Evolutionary conservation across 352 stramenopile genomes (phyloP).

Genomic region (Phytophthora fragariaefolia): DNA sequence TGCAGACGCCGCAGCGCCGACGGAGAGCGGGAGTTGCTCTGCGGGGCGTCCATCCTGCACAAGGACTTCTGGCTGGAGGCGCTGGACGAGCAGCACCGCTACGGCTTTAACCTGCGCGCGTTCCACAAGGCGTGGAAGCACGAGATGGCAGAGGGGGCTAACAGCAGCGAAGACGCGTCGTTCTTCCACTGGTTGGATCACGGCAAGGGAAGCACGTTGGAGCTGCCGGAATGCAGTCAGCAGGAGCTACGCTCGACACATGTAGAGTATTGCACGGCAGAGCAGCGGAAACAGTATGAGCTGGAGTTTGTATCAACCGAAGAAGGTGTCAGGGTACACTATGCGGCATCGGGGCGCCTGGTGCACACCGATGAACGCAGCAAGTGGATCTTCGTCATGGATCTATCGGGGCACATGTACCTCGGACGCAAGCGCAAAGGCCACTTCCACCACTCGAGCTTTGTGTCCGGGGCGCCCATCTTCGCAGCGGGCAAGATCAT

Average conservation of each 20-base stretch:
- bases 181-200: conserved; percentile 84
- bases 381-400: conserved; percentile 87
- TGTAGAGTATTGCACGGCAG: conserved; percentile 62
- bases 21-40: conserved; percentile 3
- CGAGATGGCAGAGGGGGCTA: conserved; percentile 35
- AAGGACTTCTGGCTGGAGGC: conserved; percentile 82
- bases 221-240: conserved; percentile 65
- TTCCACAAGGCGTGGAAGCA: conserved; percentile 72
- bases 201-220: conserved; percentile 47
- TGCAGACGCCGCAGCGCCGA: conserved; percentile 13
- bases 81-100: conserved; percentile 74
- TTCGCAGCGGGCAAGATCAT: conserved; percentile 72
- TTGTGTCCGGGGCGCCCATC: conserved; percentile 68
- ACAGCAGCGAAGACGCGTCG: conserved; percentile 29
- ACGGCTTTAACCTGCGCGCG: conserved; percentile 71
- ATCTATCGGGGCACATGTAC: conserved; percentile 50
- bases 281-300: conserved; percentile 52
- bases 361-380: conserved; percentile 67
- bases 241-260: conserved; percentile 44
- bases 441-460: conserved; percentile 82
- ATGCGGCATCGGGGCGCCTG: conserved; percentile 37
- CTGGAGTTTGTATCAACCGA: conserved; percentile 41
- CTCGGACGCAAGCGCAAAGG: conserved; percentile 78
- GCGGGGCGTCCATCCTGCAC: conserved; percentile 54
- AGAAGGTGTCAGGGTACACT: conserved; percentile 33